These are phyloP conservation scores for Leccinum subfulvum DNA, from an alignment of 1,284 basidiomycete genomes.

Conservation along the genomic window DNA sequence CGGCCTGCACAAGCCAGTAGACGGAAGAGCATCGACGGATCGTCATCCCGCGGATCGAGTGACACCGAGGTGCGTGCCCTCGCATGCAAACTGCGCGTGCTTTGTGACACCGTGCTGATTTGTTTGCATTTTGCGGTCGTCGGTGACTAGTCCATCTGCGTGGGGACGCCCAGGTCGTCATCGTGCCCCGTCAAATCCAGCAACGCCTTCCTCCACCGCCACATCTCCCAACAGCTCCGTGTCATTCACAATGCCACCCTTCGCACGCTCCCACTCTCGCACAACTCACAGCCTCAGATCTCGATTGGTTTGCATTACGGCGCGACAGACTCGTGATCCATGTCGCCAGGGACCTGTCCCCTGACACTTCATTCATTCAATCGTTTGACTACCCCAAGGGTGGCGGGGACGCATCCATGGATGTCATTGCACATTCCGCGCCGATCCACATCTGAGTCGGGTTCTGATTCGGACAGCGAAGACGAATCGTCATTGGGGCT, in stretches of 20 bases:
- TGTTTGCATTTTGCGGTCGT: conserved; percentile 20
- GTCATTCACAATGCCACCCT: conserved; percentile 42
- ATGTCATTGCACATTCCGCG: conserved; percentile 35
- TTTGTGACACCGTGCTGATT: conserved; percentile 9
- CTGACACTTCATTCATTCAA: conserved; percentile 39
- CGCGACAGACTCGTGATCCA: conserved; percentile 31
- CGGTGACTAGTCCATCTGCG: conserved; percentile 38
- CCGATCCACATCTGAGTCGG: conserved; percentile 30
- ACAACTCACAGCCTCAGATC: conserved; percentile 45
- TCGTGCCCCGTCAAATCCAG: conserved; percentile 68
- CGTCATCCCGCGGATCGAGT: conserved; percentile 45
- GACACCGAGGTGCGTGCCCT: conserved; percentile 64
- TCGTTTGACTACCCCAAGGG: conserved; percentile 35
- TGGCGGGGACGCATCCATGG: conserved; percentile 25
- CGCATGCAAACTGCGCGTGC: conserved; percentile 11
- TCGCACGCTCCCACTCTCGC: conserved; percentile 58
- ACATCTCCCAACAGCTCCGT: conserved; percentile 32
- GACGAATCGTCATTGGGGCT: conserved; percentile 55
- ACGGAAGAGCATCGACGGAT: conserved; percentile 66
- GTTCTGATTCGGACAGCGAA: conserved; percentile 50
- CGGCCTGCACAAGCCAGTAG: conserved; percentile 60
- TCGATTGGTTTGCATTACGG: conserved; percentile 36
- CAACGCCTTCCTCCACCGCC: conserved; percentile 44
- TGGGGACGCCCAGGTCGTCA: conserved; percentile 46
- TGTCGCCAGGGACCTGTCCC: conserved; percentile 38